Evolutionary conservation across 106 monocot genomes (phyloP).

Genomic region (Chionographis japonica): DNA sequence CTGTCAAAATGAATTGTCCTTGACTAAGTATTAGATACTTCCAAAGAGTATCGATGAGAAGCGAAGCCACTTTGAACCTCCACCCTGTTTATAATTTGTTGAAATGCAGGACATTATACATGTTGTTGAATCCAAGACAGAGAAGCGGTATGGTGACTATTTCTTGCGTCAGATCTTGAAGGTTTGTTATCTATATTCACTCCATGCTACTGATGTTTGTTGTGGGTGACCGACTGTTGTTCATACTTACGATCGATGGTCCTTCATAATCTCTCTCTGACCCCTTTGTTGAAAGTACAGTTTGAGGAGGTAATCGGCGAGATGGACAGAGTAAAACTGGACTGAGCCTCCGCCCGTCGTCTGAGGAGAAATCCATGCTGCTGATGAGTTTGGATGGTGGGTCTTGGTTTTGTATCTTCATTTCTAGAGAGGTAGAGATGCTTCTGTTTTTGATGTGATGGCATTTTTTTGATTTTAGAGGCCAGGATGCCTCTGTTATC

Average conservation of each 20-base stretch:
- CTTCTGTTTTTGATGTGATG: too few species aligned
- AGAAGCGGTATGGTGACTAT: conserved; percentile 74
- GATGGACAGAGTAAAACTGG: conserved; percentile 65
- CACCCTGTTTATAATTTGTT: not conserved
- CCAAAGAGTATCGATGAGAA: too few species aligned
- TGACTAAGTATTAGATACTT: too few species aligned
- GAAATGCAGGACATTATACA: conserved; percentile 59
- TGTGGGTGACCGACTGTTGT: not conserved
- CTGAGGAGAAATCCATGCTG: too few species aligned
- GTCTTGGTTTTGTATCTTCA: too few species aligned
- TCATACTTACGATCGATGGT: not conserved
- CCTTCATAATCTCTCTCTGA: not conserved
- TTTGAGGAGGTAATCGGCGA: conserved; percentile 64
- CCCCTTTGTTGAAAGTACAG: conserved; percentile 21
- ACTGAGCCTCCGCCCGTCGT: conserved; percentile 14
- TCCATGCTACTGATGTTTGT: too few species aligned
- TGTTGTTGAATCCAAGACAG: conserved; percentile 62
- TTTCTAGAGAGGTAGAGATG: too few species aligned
- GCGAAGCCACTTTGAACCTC: not conserved
- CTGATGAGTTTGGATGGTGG: too few species aligned
- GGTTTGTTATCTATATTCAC: conserved; percentile 21
- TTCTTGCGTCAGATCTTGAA: conserved; percentile 83
- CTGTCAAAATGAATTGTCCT: too few species aligned
- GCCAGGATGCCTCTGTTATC: too few species aligned
- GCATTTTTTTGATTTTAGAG: too few species aligned